Evolutionary conservation across 768 basidiomycete species (phyloP), one percentile per base, ranked within the genome.

Genomic region (Collybia sp.): DNA sequence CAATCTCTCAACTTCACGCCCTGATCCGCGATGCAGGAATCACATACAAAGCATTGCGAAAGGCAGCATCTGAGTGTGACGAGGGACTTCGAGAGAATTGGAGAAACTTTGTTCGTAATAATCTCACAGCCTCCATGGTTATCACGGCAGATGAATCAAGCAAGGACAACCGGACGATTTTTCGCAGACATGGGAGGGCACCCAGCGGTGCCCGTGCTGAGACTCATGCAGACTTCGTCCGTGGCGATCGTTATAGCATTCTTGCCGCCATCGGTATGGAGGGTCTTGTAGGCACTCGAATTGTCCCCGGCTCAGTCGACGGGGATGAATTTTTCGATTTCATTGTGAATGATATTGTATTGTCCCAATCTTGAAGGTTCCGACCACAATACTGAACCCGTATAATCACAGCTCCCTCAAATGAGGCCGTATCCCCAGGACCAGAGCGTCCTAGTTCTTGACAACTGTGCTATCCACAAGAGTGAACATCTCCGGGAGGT

Each of bases 251-350:
- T 2, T 55, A 55, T 30, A 49, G 48, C 35, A 49, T 55, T 15
- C 20, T 52, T 1, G 53, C 53, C 12, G 50, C 50, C 5, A 46
- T 54, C 8, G 18, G 25, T 39, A 30, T 48, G 25, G 47, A 49
- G 2, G 47, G 47, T 3, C 40, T 44, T 44, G 19, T 44, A 6
- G 33, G 34, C 13, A 31, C 35, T 13, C 48, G 53, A 16, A 54
- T 63, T 32, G 55, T 67, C 0, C 43, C 36, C 3, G 64, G 65
- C 2, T 60, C 62, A 5, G 58, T 69, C 5, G 54, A 64, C 40
- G 49, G 54, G 3, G 32, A 46, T 2, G 52, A 56, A 34, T 66
- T 68, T 45, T 52, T 64, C 48, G 53, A 66, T 37, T 67, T 63
- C 40, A 54, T 67, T 46, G 44, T 55, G 3, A 43, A 58, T 33